Base-by-base conservation (phyloP, 2,329 filamentous ascomycete species). In the Colletotrichum horii region DNA sequence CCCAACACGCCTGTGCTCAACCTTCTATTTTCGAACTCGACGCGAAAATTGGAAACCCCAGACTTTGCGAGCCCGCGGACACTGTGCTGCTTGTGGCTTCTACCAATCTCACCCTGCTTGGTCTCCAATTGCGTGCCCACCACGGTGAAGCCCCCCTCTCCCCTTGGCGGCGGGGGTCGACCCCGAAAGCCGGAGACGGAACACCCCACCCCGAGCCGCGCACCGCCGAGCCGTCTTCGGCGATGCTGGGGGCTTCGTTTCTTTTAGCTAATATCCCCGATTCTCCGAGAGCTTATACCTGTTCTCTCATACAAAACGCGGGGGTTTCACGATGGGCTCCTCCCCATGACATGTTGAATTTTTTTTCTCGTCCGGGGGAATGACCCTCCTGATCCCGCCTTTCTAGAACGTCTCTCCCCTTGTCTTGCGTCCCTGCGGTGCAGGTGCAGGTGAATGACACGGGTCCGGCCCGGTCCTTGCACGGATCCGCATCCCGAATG, bases 141-240 rank as follows among this genome's bases (percentile, higher is more conserved):
- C 43, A 52, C n/a, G 43, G 43, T 52, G 43, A 52, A 52, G 43
- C 43, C n/a, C 1, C 0, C 7, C 60, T 28, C 0, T n/a, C 61
- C 32, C 64, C 64, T 55, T 68, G 64, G 24, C 65, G 11, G 65
- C 38, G 56, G 71, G 28, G 26, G 56, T 28, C 24, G 43, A 28
- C 34, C 64, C 70, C 74, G 70, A 76, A 76, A 73, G 38, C 74
- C 70, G 74, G 74, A 76, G 70, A 60, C 70, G 70, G 74, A 28
- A 48, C 32, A 58, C 74, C 74, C 74, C 74, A 76, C 74, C 61
- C 64, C 70, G 70, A 65, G 70, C 58, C 43, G 16, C 38, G 64
- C 56, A 73, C 58, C 64, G 64, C 74, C 74, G 70, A 76, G 74
- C 64, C 28, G 70, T 38, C 74, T 73, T 76, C 74, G 70, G 74